Conservation (phyloP, 495 filamentous ascomycete genomes). For the Xeromyces bisporus region DNA sequence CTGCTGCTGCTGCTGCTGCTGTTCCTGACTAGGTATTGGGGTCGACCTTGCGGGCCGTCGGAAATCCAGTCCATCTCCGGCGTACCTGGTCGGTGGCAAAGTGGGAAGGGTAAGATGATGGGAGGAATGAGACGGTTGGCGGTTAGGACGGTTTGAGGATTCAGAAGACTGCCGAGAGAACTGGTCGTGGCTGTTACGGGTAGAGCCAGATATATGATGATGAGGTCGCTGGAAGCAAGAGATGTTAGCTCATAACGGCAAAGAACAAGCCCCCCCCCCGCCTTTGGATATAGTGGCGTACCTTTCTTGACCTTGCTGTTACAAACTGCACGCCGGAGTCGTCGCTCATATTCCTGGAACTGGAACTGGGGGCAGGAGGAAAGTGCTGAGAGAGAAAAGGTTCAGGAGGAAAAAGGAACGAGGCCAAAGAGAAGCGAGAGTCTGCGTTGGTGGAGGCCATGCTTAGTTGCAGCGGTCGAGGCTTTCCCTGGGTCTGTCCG, state of each 20-base stretch:
- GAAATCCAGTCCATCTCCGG: conserved; percentile 34
- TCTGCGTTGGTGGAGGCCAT: conserved; percentile 4
- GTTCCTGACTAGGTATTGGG: no score
- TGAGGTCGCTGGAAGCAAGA: conserved; percentile 16
- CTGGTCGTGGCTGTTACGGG: conserved; percentile 7
- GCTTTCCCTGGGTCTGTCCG: no score
- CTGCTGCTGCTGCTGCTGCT: no score
- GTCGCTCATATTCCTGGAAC: conserved; percentile 17
- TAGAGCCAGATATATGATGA: conserved; percentile 21
- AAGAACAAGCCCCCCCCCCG: neutral
- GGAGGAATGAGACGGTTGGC: conserved; percentile 12
- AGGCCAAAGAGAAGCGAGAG: conserved; percentile 1
- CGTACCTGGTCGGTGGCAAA: conserved; percentile 18
- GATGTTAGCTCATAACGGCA: neutral
- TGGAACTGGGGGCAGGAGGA: no score
- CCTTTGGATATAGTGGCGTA: conserved; percentile 7
- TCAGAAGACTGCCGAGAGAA: conserved; percentile 11
- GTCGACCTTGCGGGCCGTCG: conserved; percentile 27
- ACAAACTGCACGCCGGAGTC: conserved; percentile 22
- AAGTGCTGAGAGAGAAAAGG: neutral
- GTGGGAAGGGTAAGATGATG: conserved; percentile 6
- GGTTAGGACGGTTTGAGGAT: no score
- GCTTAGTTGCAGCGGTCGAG: no score
- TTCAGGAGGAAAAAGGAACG: conserved; percentile 1
- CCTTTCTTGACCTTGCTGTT: conserved; percentile 26